Evolutionary conservation across 1,139 yeast genomes (phyloP).

Genomic region (Geotrichum aggregatum): DNA sequence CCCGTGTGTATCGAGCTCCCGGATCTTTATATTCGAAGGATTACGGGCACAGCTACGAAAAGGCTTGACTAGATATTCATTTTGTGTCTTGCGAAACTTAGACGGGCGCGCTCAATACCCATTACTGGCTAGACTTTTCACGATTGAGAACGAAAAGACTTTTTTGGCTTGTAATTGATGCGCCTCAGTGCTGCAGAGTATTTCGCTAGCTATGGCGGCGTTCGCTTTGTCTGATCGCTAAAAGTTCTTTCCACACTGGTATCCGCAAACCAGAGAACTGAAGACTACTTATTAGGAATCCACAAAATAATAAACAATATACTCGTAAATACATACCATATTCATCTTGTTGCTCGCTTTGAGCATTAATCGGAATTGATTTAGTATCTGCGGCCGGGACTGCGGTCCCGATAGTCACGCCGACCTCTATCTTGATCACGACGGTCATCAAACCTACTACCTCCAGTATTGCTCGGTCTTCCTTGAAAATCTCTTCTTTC

Average conservation of each 20-base stretch:
- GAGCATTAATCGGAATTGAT: not conserved
- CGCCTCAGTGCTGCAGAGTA: conserved; percentile 35
- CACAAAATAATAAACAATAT: too few species aligned
- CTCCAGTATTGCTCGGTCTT: conserved; percentile 5
- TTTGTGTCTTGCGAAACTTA: conserved; percentile 57
- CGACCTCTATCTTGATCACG: conserved; percentile 17
- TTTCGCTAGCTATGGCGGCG: conserved; percentile 29
- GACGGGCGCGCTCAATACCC: conserved; percentile 52
- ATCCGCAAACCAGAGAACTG: conserved; percentile 26
- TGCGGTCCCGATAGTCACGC: conserved; percentile 17
- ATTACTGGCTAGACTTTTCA: conserved; percentile 41
- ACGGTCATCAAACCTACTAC: conserved; percentile 16
- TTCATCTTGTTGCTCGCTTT: not conserved
- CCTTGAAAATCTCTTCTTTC: conserved; percentile 12
- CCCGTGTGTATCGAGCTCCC: conserved; percentile 49
- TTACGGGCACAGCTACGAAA: conserved; percentile 66
- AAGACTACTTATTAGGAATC: conserved; percentile 22
- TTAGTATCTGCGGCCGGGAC: conserved; percentile 16
- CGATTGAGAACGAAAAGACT: conserved; percentile 26
- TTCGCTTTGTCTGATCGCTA: conserved; percentile 30
- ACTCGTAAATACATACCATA: not conserved
- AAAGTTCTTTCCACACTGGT: conserved; percentile 33
- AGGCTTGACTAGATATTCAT: conserved; percentile 64
- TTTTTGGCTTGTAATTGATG: conserved; percentile 35
- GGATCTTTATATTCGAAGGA: conserved; percentile 59